These are phyloP conservation scores for Mortierella sp. DNA, from an alignment of 371 early-diverging fungal species.

Conservation along the genomic window DNA sequence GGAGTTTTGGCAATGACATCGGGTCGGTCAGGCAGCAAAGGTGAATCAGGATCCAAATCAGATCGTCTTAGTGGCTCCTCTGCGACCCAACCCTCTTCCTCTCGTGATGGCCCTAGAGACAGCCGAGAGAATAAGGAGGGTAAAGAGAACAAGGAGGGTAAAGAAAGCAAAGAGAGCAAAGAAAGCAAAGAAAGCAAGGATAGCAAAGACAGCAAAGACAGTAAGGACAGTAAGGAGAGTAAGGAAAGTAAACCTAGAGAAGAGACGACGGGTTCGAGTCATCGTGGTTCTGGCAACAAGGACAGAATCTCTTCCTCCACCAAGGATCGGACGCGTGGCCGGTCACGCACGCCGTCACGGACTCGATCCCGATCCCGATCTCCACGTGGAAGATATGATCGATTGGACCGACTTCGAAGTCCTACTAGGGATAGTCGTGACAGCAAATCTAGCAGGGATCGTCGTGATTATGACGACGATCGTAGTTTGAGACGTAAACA, in stretches of 20 bases:
- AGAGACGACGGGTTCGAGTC: slow-evolving; percentile 14
- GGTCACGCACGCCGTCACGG: slow-evolving; percentile 15
- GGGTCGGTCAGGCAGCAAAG: slow-evolving; percentile 25
- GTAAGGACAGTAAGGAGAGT: too few relatives aligned
- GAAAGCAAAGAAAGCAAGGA: too few relatives aligned
- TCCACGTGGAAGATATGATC: slow-evolving; percentile 36
- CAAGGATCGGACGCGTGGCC: slow-evolving; percentile 34
- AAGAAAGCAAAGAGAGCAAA: too few relatives aligned
- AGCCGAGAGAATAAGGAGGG: slow-evolving; percentile 7
- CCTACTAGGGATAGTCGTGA: slow-evolving; percentile 30
- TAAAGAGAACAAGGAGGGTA: too few relatives aligned
- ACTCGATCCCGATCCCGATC: slow-evolving; percentile 40
- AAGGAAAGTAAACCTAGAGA: too few relatives aligned
- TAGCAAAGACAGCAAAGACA: too few relatives aligned
- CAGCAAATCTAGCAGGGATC: slow-evolving; percentile 30
- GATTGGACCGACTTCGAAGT: slow-evolving; percentile 22
- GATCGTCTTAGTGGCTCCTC: slow-evolving; percentile 28
- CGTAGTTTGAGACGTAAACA: slow-evolving; percentile 31
- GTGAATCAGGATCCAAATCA: slow-evolving; percentile 22
- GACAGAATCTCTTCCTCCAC: slow-evolving; percentile 10
- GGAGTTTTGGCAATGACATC: background rate
- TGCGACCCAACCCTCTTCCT: slow-evolving; percentile 22
- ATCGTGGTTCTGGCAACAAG: slow-evolving; percentile 18
- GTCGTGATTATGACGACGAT: slow-evolving; percentile 47
- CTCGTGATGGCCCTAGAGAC: slow-evolving; percentile 31